Conservation (phyloP, 371 early-diverging fungal genomes). For the Antonospora locustae region DNA sequence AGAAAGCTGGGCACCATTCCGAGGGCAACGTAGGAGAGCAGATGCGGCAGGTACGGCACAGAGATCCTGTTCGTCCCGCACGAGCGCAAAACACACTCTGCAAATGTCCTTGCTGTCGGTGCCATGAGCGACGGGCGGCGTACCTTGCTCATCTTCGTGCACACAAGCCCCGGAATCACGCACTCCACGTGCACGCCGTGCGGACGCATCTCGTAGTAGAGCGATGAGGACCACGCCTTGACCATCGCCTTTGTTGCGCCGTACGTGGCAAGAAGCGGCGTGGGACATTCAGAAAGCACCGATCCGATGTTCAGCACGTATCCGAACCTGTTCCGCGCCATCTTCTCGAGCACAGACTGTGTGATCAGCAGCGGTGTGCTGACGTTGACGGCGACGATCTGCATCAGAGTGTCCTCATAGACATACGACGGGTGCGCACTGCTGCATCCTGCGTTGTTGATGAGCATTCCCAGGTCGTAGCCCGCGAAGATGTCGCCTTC, state of each 20-base stretch:
- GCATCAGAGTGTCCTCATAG: slow-evolving; percentile 53
- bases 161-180: slow-evolving; percentile 76
- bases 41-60: slow-evolving; percentile 68
- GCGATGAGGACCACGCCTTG: slow-evolving; percentile 68
- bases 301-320: slow-evolving; percentile 81
- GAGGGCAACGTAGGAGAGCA: slow-evolving; percentile 62
- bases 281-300: slow-evolving; percentile 68
- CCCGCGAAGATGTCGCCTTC: slow-evolving; percentile 9
- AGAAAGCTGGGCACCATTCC: slow-evolving; percentile 36
- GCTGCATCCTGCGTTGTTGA: slow-evolving; percentile 40
- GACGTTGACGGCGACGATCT: slow-evolving; percentile 52
- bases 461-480: slow-evolving; percentile 31
- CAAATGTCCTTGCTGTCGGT: slow-evolving; percentile 68
- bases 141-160: slow-evolving; percentile 73
- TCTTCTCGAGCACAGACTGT: slow-evolving; percentile 24
- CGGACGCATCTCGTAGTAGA: slow-evolving; percentile 66
- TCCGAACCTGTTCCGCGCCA: slow-evolving; percentile 58
- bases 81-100: slow-evolving; percentile 60
- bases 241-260: slow-evolving; percentile 80
- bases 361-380: slow-evolving; percentile 58
- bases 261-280: slow-evolving; percentile 73
- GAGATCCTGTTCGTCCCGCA: slow-evolving; percentile 64
- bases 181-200: slow-evolving; percentile 68
- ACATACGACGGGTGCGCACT: slow-evolving; percentile 58
- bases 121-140: slow-evolving; percentile 61